Conservation (phyloP, 305 asterid species). For the Coffea humblotiana region DNA sequence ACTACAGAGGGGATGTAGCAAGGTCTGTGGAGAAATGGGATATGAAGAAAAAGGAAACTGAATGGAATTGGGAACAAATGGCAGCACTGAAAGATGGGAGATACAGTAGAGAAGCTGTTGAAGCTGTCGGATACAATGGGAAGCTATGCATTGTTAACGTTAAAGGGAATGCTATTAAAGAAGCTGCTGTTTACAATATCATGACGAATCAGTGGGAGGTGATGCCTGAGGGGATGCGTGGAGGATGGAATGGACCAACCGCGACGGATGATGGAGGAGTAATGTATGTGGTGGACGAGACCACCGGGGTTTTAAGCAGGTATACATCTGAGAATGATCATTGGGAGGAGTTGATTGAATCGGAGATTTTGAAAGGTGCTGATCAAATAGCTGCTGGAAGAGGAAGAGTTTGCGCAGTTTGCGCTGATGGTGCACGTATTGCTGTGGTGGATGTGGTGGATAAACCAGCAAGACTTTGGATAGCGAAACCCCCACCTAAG, state of each 20-base stretch:
- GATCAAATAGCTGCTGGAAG: slow-evolving; percentile 50
- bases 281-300: slow-evolving; percentile 61
- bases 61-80: slow-evolving; percentile 56
- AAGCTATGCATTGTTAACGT: slow-evolving; percentile 71
- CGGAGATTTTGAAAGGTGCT: slow-evolving; percentile 52
- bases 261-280: slow-evolving; percentile 30
- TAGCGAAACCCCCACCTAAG: slow-evolving; percentile 46
- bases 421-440: slow-evolving; percentile 36
- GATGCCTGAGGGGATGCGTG: slow-evolving; percentile 64
- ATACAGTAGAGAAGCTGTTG: slow-evolving; percentile 68
- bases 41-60: slow-evolving; percentile 27
- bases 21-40: slow-evolving; percentile 72
- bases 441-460: slow-evolving; percentile 43
- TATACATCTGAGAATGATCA: slow-evolving; percentile 46
- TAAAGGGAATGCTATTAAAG: slow-evolving; percentile 52
- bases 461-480: slow-evolving; percentile 42
- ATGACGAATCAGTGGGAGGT: slow-evolving; percentile 44
- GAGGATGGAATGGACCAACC: slow-evolving; percentile 77
- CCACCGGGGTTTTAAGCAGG: slow-evolving; percentile 44
- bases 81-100: slow-evolving; percentile 51
- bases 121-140: slow-evolving; percentile 54
- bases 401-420: slow-evolving; percentile 58
- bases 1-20: slow-evolving; percentile 50
- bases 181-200: slow-evolving; percentile 46
- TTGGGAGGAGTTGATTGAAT: slow-evolving; percentile 57